These are phyloP conservation scores for Aspergillus clavatus DNA, from an alignment of 2,329 filamentous ascomycete genomes.

Conservation along the genomic window DNA sequence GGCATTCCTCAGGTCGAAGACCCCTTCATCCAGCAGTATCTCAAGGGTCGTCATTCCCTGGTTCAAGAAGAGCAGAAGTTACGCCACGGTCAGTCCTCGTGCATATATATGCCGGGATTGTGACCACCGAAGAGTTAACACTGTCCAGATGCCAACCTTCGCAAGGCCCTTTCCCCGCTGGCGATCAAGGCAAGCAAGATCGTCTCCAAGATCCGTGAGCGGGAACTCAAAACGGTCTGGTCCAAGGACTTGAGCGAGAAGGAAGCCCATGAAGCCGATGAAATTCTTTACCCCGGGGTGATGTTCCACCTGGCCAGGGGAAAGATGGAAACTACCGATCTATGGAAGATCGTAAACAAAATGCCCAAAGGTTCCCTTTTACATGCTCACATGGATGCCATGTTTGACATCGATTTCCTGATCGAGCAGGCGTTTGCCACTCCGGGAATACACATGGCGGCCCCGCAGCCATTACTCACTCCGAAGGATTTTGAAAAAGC, in stretches of 20 bases:
- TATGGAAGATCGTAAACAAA: conserved; percentile 77
- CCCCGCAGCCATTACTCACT: conserved; percentile 54
- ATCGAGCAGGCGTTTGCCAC: conserved; percentile 65
- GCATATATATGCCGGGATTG: conserved; percentile 1
- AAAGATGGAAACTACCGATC: conserved; percentile 75
- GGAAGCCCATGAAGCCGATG: conserved; percentile 57
- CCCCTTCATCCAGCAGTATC: conserved; percentile 76
- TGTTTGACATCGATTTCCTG: conserved; percentile 81
- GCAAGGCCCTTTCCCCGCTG: conserved; percentile 64
- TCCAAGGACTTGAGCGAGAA: conserved; percentile 66
- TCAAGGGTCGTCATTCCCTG: conserved; percentile 68
- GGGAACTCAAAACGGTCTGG: conserved; percentile 75
- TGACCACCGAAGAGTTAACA: conserved; percentile 1
- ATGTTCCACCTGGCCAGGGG: conserved; percentile 85
- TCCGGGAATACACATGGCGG: conserved; percentile 67
- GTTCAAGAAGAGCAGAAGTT: conserved; percentile 76
- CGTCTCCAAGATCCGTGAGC: conserved; percentile 70
- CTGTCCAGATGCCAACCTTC: conserved; percentile 27
- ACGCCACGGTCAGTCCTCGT: conserved; percentile 61
- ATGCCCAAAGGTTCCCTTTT: conserved; percentile 74
- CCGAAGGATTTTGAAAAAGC: conserved; percentile 51
- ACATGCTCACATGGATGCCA: conserved; percentile 86
- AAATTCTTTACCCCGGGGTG: conserved; percentile 77
- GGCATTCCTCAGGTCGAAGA: conserved; percentile 53
- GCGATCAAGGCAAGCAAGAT: conserved; percentile 73